These are phyloP conservation scores for Passiflora organensis DNA, from an alignment of 345 rosid species.

Conservation along the genomic window DNA sequence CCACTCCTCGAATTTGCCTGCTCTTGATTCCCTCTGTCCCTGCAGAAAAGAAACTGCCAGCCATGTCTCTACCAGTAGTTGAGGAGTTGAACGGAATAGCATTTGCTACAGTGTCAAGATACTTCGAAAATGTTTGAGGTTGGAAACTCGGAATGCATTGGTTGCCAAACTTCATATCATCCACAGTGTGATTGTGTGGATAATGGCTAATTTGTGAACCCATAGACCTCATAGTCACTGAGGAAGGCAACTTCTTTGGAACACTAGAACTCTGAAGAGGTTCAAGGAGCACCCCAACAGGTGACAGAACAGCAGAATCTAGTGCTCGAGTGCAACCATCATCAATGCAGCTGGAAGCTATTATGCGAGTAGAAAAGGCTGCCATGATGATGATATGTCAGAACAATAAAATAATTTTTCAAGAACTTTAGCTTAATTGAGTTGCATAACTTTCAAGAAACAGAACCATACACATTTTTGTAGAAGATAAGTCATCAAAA, in stretches of 20 bases:
- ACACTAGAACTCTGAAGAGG: constrained; percentile 43
- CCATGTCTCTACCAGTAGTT: constrained; percentile 33
- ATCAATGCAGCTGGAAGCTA: constrained; percentile 16
- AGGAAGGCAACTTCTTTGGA: constrained; percentile 61
- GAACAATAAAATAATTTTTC: constrained; percentile 6
- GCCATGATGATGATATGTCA: constrained; percentile 29
- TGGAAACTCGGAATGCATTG: constrained; percentile 52
- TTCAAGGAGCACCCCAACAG: constrained; percentile 14
- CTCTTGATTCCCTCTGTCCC: constrained; percentile 48
- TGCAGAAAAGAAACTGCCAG: constrained; percentile 16
- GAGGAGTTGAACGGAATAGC: constrained; percentile 57
- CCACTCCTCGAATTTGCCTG: constrained; percentile 45
- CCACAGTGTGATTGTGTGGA: constrained; percentile 46
- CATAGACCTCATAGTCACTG: constrained; percentile 44
- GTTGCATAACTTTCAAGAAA: constrained; percentile 6
- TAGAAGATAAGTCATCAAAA: constrained; percentile 39
- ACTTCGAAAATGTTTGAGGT: constrained; percentile 80
- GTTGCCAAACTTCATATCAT: constrained; percentile 50
- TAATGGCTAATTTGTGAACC: constrained; percentile 50
- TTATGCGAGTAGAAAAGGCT: constrained; percentile 30
- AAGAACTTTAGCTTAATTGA: constrained; percentile 11
- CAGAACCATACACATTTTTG: constrained; percentile 42
- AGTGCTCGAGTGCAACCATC: constrained; percentile 10
- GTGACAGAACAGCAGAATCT: constrained; percentile 17
- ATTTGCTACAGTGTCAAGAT: constrained; percentile 51